These are phyloP conservation scores for Cercospora nicotianae DNA, from an alignment of 2,329 filamentous ascomycete genomes.

Conservation along the genomic window DNA sequence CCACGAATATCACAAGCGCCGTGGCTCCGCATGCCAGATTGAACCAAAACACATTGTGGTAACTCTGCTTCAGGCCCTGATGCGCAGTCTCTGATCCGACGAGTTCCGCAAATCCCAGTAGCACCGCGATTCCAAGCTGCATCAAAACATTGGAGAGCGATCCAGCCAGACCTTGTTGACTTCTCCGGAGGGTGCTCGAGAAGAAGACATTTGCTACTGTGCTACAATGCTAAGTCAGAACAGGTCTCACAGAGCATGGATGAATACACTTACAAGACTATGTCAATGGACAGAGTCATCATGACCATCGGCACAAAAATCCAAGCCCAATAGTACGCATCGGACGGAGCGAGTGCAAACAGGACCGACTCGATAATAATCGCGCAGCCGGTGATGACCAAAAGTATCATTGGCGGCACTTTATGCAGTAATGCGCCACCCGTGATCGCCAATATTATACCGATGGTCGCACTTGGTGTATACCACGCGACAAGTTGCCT, in stretches of 20 bases:
- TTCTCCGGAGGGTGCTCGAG: slow-evolving; percentile 66
- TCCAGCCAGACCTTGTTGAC: slow-evolving; percentile 69
- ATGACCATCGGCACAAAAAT: slow-evolving; percentile 71
- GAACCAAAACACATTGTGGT: slow-evolving; percentile 67
- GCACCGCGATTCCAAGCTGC: slow-evolving; percentile 70
- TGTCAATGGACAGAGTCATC: slow-evolving; percentile 71
- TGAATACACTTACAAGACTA: slow-evolving; percentile 54
- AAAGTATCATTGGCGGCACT: slow-evolving; percentile 62
- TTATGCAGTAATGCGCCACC: slow-evolving; percentile 69
- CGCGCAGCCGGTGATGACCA: slow-evolving; percentile 62
- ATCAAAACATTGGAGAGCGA: slow-evolving; percentile 69
- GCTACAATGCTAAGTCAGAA: slow-evolving; percentile 14
- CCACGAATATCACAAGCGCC: slow-evolving; percentile 54
- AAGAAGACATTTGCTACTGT: slow-evolving; percentile 74
- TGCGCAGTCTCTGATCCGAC: slow-evolving; percentile 51
- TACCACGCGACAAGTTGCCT: slow-evolving; percentile 66
- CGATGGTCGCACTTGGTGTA: slow-evolving; percentile 66
- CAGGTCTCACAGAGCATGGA: background rate
- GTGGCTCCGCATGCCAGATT: slow-evolving; percentile 57
- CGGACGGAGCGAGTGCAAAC: slow-evolving; percentile 61
- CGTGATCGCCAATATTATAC: slow-evolving; percentile 62
- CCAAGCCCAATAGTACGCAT: slow-evolving; percentile 68
- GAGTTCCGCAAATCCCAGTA: slow-evolving; percentile 70
- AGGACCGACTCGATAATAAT: slow-evolving; percentile 61
- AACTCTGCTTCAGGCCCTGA: slow-evolving; percentile 53